Evolutionary conservation across 495 filamentous ascomycete genomes (phyloP).

Genomic region (Penicillium cinerascens): DNA sequence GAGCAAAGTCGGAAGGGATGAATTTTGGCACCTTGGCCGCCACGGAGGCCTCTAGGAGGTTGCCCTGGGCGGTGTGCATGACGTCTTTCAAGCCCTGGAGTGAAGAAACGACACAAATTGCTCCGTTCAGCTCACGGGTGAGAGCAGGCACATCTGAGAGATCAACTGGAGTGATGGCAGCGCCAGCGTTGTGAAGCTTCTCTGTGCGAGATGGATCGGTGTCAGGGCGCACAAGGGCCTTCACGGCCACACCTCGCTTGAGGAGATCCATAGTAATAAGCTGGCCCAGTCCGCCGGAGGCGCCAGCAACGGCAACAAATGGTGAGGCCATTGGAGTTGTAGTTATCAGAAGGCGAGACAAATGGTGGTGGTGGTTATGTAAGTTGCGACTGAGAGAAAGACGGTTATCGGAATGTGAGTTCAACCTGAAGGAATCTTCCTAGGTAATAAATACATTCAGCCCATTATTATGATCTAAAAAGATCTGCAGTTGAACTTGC

Average conservation of each 20-base stretch:
- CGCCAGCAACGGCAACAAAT: constrained; percentile 16
- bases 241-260: constrained; percentile 12
- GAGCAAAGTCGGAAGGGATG: constrained; percentile 11
- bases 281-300: constrained; percentile 10
- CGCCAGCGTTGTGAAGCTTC: constrained; percentile 8
- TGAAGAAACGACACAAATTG: constrained; percentile 6
- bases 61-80: constrained; percentile 6
- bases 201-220: constrained; percentile 11
- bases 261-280: constrained; percentile 6
- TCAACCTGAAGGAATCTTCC: too few relatives aligned
- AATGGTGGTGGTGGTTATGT: background rate
- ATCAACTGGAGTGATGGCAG: constrained; percentile 1
- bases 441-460: too few relatives aligned
- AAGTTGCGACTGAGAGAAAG: too few relatives aligned
- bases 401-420: too few relatives aligned
- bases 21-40: constrained; percentile 10
- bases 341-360: background rate
- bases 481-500: too few relatives aligned
- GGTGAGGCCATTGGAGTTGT: background rate
- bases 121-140: constrained; percentile 6
- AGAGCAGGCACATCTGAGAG: constrained; percentile 1
- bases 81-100: constrained; percentile 10
- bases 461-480: too few relatives aligned
- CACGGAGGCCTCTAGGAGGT: constrained; percentile 8
- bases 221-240: constrained; percentile 16